Evolutionary conservation across 106 monocot genomes (phyloP).

Genomic region (Dioscorea dumetorum): DNA sequence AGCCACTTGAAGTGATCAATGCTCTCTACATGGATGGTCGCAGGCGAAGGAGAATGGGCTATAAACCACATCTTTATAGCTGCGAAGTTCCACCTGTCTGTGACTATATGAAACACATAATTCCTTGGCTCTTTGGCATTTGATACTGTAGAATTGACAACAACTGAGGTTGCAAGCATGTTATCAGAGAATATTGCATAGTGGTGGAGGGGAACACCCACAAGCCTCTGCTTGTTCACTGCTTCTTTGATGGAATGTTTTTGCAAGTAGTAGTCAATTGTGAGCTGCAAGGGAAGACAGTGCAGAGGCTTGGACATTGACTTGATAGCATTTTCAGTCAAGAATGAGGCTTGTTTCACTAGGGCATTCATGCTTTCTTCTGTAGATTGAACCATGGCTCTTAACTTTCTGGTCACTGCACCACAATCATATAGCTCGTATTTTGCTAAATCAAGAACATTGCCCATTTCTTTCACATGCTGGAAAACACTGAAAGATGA

Average conservation of each 20-base stretch:
- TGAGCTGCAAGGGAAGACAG: slow-evolving; percentile 49
- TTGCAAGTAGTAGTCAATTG: slow-evolving; percentile 43
- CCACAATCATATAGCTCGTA: slow-evolving; percentile 26
- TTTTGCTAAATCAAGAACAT: slow-evolving; percentile 38
- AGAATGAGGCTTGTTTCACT: slow-evolving; percentile 50
- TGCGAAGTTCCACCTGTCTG: slow-evolving; percentile 61
- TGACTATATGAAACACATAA: neutral
- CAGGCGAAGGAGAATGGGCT: slow-evolving; percentile 37
- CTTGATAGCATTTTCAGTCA: slow-evolving; percentile 64
- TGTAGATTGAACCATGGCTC: slow-evolving; percentile 38
- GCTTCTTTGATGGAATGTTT: slow-evolving; percentile 6
- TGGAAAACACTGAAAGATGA: slow-evolving; percentile 30
- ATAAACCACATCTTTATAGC: slow-evolving; percentile 82
- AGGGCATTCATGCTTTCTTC: slow-evolving; percentile 38
- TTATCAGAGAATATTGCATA: too few relatives aligned
- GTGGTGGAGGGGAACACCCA: too few relatives aligned
- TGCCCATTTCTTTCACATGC: slow-evolving; percentile 50
- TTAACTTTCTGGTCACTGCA: slow-evolving; percentile 30
- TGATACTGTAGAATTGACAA: neutral
- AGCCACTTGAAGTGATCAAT: slow-evolving; percentile 78
- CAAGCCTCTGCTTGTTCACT: too few relatives aligned
- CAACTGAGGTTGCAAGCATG: slow-evolving; percentile 1
- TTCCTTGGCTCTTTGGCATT: too few relatives aligned
- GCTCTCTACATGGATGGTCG: slow-evolving; percentile 61
- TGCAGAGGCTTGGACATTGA: slow-evolving; percentile 50